Conservation (phyloP, 108 stramenopile genomes). For the Pseudonitzschia delicatissima region DNA sequence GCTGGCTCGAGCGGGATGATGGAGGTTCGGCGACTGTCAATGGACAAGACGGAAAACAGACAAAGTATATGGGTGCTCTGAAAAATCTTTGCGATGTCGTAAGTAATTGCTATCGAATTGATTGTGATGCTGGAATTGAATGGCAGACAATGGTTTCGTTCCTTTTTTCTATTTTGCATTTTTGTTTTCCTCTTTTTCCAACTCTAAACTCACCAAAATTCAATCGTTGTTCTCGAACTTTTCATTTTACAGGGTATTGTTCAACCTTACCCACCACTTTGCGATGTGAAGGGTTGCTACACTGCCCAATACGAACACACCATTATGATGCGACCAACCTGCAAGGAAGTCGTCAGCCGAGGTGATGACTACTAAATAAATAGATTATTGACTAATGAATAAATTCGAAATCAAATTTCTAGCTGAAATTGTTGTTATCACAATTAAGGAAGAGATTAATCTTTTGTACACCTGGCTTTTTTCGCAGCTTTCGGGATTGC, state of each 20-base stretch:
- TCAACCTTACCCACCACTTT: conserved; percentile 94
- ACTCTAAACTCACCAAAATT: too few relatives aligned
- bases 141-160: neutral
- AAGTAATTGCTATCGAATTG: too few relatives aligned
- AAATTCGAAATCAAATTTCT: too few relatives aligned
- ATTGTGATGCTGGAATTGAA: neutral
- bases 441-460: too few relatives aligned
- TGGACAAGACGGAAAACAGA: conserved; percentile 87
- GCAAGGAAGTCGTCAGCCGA: conserved; percentile 97
- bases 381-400: neutral
- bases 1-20: conserved; percentile 98
- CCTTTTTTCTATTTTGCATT: neutral
- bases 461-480: too few relatives aligned
- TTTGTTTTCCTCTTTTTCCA: too few relatives aligned
- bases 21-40: conserved; percentile 89
- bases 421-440: too few relatives aligned
- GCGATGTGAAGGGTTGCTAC: conserved; percentile 94
- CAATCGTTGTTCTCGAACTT: too few relatives aligned
- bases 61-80: conserved; percentile 96
- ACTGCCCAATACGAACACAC: conserved; percentile 99
- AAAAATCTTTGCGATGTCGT: conserved; percentile 96
- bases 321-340: conserved; percentile 91
- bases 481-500: too few relatives aligned
- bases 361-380: conserved; percentile 93
- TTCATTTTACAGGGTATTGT: conserved; percentile 78